Conservation (phyloP, 1,139 yeast genomes). For the Saccharomyces hybrid region DNA sequence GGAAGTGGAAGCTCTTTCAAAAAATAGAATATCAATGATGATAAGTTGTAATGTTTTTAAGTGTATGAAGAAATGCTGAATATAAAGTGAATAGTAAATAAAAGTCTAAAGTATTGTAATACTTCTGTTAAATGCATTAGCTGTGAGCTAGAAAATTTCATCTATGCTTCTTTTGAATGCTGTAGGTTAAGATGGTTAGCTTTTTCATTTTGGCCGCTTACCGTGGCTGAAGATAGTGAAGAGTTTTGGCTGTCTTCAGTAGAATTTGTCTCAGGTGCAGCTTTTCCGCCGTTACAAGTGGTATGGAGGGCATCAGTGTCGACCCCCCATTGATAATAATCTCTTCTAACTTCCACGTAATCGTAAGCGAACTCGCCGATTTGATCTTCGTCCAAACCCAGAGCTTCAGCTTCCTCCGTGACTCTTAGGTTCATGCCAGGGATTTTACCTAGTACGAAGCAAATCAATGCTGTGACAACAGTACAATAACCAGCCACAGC, state of each 20-base stretch:
- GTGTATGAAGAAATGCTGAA: not conserved
- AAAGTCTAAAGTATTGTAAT: not conserved
- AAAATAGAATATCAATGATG: not conserved
- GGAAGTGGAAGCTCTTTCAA: too few relatives aligned
- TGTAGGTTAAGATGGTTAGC: not conserved
- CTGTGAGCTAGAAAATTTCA: too few relatives aligned
- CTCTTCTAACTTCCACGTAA: constrained; percentile 93
- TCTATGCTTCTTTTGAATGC: not conserved
- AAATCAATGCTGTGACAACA: constrained; percentile 69
- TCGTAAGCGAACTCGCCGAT: constrained; percentile 98
- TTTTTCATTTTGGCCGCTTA: not conserved
- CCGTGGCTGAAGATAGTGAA: not conserved
- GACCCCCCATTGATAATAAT: constrained; percentile 64
- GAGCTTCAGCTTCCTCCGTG: constrained; percentile 74
- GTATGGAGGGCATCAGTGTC: constrained; percentile 6
- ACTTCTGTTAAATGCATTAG: not conserved
- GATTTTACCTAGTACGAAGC: constrained; percentile 62
- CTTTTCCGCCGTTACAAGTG: not conserved
- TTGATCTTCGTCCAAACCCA: constrained; percentile 93
- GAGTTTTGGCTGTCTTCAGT: not conserved
- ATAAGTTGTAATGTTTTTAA: too few relatives aligned
- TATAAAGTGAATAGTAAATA: not conserved
- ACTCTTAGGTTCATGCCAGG: constrained; percentile 82
- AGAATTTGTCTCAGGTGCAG: not conserved
- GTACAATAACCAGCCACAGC: constrained; percentile 73